A percentile compares a stretch with the other conserved stretches of the same genome.
phyloP scores from a whole-genome alignment of 108 stramenopile species.

The Pseudonitzschia pungens region DNA sequence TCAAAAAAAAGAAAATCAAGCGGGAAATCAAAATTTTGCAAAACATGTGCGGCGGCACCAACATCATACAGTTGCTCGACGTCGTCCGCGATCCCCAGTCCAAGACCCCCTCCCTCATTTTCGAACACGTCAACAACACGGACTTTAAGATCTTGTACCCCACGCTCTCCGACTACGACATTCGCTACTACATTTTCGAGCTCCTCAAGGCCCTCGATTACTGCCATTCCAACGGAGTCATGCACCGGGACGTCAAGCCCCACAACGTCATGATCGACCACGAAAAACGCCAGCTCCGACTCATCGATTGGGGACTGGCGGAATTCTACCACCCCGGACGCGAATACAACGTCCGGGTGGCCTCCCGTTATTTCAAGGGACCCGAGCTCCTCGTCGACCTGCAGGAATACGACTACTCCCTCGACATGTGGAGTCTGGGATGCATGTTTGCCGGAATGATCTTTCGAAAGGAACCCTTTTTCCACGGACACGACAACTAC shows the following conservation, averaged over 20 bases:
- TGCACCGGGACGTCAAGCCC: slow-evolving; percentile 99
- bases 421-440: slow-evolving; percentile 99
- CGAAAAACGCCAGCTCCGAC: slow-evolving; percentile 93
- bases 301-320: slow-evolving; percentile 99
- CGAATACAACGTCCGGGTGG: slow-evolving; percentile 99
- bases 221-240: slow-evolving; percentile 99
- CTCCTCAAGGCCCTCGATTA: slow-evolving; percentile 99
- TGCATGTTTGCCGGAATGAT: slow-evolving; percentile 99
- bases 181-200: slow-evolving; percentile 99
- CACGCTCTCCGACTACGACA: slow-evolving; percentile 97
- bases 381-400: slow-evolving; percentile 99
- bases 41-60: slow-evolving; percentile 99
- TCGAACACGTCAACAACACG: slow-evolving; percentile 99
- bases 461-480: slow-evolving; percentile 99
- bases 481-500: slow-evolving; percentile 99
- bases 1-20: slow-evolving; percentile 99
- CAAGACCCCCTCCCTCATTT: slow-evolving; percentile 98
- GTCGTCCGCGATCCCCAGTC: slow-evolving; percentile 99
- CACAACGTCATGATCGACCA: slow-evolving; percentile 99
- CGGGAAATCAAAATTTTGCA: slow-evolving; percentile 99
- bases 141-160: slow-evolving; percentile 99
- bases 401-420: slow-evolving; percentile 99
- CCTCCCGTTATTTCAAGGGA: slow-evolving; percentile 99
- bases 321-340: slow-evolving; percentile 99
- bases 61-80: slow-evolving; percentile 99